phyloP scores from a whole-genome alignment of 768 basidiomycete species.

The Holtermannia corniformis region DNA sequence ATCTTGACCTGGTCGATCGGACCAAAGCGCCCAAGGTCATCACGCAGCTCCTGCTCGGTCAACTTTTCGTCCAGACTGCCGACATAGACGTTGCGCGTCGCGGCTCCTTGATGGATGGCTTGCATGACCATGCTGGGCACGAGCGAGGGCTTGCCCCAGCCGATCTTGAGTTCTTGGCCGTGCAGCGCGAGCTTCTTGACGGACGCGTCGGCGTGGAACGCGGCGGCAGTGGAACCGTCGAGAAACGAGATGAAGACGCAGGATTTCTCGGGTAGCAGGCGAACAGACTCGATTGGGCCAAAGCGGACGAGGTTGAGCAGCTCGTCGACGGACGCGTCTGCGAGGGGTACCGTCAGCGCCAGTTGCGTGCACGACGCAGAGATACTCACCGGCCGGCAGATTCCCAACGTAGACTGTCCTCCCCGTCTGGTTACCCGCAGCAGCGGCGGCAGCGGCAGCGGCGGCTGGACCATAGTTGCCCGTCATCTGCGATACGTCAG shows the following conservation, averaged over 20 bases:
- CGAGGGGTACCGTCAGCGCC: neutral
- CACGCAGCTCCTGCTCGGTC: constrained; percentile 84
- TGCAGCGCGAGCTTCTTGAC: constrained; percentile 89
- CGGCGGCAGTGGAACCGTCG: constrained; percentile 81
- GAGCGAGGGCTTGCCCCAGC: constrained; percentile 91
- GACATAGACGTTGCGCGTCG: constrained; percentile 91
- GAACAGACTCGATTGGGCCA: constrained; percentile 88
- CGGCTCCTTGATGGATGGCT: constrained; percentile 84
- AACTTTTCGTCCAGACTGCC: constrained; percentile 81
- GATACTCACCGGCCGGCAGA: constrained; percentile 55
- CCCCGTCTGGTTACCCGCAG: constrained; percentile 49
- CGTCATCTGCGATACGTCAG: constrained; percentile 54
- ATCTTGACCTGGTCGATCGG: constrained; percentile 99
- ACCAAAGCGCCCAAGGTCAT: constrained; percentile 85
- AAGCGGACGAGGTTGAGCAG: constrained; percentile 96
- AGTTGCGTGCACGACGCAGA: too few relatives aligned
- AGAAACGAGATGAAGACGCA: constrained; percentile 98
- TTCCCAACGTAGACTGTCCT: constrained; percentile 97
- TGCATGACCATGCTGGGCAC: constrained; percentile 77
- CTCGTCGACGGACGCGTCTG: constrained; percentile 90
- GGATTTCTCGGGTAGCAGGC: constrained; percentile 89
- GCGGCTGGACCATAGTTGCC: constrained; percentile 65
- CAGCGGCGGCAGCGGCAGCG: constrained; percentile 65
- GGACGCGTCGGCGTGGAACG: constrained; percentile 93
- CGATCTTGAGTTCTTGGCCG: constrained; percentile 94